These are phyloP conservation scores for Russula sp. DNA, from an alignment of 768 basidiomycete species.

Conservation along the genomic window DNA sequence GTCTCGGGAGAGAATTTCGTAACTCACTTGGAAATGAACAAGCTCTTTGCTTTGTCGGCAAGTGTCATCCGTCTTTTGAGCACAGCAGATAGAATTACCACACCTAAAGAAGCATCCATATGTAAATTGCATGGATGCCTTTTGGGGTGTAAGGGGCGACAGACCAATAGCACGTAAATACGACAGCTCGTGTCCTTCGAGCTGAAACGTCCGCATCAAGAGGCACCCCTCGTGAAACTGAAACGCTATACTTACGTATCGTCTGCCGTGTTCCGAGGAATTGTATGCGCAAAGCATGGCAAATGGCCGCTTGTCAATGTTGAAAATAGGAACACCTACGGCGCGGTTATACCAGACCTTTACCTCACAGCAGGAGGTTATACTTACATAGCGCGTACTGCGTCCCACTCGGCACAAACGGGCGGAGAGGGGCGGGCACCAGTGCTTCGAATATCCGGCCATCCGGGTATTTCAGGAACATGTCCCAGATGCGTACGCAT, in stretches of 20 bases:
- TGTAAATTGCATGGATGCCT: constrained; percentile 2
- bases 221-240: constrained; percentile 4
- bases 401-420: constrained; percentile 75
- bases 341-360: constrained; percentile 14
- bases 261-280: constrained; percentile 71
- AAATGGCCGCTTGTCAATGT: constrained; percentile 89
- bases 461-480: constrained; percentile 77
- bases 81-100: constrained; percentile 91
- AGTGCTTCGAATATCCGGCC: constrained; percentile 87
- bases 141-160: constrained; percentile 1
- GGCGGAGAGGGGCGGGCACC: constrained; percentile 76
- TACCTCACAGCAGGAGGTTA: background rate
- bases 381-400: constrained; percentile 83
- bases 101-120: constrained; percentile 44
- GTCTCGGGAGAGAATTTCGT: background rate
- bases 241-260: constrained; percentile 57
- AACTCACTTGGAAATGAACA: constrained; percentile 86
- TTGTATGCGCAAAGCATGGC: constrained; percentile 91
- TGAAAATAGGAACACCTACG: constrained; percentile 86
- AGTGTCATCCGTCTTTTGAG: constrained; percentile 90
- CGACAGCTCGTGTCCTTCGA: constrained; percentile 87
- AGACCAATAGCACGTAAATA: constrained; percentile 86
- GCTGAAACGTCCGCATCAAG: constrained; percentile 40
- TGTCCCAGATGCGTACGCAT: constrained; percentile 68
- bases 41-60: constrained; percentile 89